These are phyloP conservation scores for Russula sp. DNA, from an alignment of 768 basidiomycete species.

Conservation along the genomic window DNA sequence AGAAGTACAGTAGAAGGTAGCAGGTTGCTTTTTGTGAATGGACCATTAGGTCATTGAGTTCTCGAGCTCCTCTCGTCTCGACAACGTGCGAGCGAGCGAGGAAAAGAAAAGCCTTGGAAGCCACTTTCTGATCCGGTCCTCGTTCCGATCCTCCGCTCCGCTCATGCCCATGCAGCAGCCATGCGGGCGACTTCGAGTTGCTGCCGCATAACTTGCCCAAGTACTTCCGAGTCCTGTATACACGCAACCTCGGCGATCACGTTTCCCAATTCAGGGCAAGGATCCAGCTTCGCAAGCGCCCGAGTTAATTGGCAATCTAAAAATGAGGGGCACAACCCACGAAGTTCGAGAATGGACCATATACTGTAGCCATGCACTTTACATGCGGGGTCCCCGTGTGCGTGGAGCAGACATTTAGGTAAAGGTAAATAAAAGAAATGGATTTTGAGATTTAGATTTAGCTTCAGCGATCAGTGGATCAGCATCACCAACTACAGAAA, in stretches of 20 bases:
- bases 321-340: not conserved
- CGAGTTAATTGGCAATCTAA: not conserved
- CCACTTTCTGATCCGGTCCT: not conserved
- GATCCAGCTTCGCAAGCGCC: not conserved
- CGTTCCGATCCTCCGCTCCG: not conserved
- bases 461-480: no score
- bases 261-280: not conserved
- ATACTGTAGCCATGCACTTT: no score
- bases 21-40: not conserved
- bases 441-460: no score
- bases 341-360: no score
- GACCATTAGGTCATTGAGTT: no score
- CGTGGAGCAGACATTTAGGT: no score
- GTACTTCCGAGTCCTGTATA: not conserved
- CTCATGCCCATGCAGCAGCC: not conserved
- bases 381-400: no score
- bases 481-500: no score
- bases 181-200: no score
- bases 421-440: no score
- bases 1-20: not conserved
- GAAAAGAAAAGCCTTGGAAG: not conserved
- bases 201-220: no score
- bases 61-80: not conserved
- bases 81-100: not conserved
- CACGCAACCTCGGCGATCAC: not conserved